Evolutionary conservation across 371 early-diverging fungal species (phyloP), one percentile per base, ranked within the genome.

Genomic region (Rhizopus stolonifer): DNA sequence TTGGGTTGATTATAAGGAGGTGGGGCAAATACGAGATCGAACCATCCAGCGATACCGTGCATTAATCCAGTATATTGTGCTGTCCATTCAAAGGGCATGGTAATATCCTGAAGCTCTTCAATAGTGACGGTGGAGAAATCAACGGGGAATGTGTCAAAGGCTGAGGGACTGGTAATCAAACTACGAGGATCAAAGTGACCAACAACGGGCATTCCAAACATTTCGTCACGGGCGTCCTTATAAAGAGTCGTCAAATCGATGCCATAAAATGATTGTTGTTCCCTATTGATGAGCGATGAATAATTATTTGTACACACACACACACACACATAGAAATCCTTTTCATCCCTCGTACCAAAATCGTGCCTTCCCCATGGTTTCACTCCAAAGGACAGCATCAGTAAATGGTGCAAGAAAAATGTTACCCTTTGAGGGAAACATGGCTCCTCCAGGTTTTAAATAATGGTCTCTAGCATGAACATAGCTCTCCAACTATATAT

Each of bases 31-130:
- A 81, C 73, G 32, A 95, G 79, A 70, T 96, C 96, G 55, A 98
- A 98, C 99, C 99, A 98, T 17, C 94, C 92, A n/a, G 91, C 96
- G 18, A 98, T 81, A 31, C 96, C 97, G 48, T 96, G 96, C 76
- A 98, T 84, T 38, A 90, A 53, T 1, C 95, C 98, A 2, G 97
- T 98, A 60, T 89, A 94, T 40, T 78, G 79, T 6, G 87, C 75
- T 7, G 72, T 74, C 94, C 94, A 96, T 17, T 65, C 55, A 54
- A 97, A 81, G 0, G 95, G 95, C 21, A 98, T 89, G 3, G 82
- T 76, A 40, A 98, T 85, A 57, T 93, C 88, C 52, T 87, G 76
- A 17, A 97, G 64, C 15, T 89, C 87, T 15, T 77, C 69, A 48
- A 90, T 52, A 0, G 89, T 85, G 32, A 95, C 83, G 0, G 89